These are phyloP conservation scores for Pyricularia sp. DNA, from an alignment of 2,329 filamentous ascomycete genomes.

Conservation along the genomic window DNA sequence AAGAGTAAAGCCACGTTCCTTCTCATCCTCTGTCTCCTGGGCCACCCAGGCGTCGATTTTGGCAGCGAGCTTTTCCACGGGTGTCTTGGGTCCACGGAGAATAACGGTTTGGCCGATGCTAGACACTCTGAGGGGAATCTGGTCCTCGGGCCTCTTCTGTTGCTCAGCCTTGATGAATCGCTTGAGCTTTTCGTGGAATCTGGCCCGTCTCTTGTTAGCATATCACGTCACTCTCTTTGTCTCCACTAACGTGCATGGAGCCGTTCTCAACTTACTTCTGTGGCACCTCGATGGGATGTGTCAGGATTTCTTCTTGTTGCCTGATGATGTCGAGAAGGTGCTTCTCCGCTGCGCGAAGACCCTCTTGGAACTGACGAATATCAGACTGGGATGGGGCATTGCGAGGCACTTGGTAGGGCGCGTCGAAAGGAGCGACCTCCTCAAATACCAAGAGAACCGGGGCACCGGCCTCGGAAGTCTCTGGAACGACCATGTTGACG, in stretches of 20 bases:
- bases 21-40: conserved; percentile 83
- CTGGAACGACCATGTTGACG: conserved; percentile 61
- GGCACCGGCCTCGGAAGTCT: conserved; percentile 41
- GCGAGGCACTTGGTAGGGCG: conserved; percentile 41
- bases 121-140: conserved; percentile 48
- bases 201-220: neutral
- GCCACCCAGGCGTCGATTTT: conserved; percentile 71
- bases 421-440: conserved; percentile 23
- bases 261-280: conserved; percentile 25
- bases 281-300: conserved; percentile 42
- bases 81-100: conserved; percentile 62
- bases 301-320: conserved; percentile 43
- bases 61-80: conserved; percentile 56
- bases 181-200: conserved; percentile 44
- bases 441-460: conserved; percentile 58
- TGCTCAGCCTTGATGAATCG: conserved; percentile 55
- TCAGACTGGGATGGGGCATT: conserved; percentile 37
- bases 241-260: neutral
- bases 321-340: conserved; percentile 45
- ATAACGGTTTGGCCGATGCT: conserved; percentile 49
- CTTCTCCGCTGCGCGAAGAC: conserved; percentile 40
- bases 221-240: neutral
- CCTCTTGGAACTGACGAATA: conserved; percentile 38
- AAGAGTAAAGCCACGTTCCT: conserved; percentile 77
- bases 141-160: conserved; percentile 37